Evolutionary conservation across 192 early-diverging fungal species (phyloP).

Genomic region (Funneliformis geosporum): DNA sequence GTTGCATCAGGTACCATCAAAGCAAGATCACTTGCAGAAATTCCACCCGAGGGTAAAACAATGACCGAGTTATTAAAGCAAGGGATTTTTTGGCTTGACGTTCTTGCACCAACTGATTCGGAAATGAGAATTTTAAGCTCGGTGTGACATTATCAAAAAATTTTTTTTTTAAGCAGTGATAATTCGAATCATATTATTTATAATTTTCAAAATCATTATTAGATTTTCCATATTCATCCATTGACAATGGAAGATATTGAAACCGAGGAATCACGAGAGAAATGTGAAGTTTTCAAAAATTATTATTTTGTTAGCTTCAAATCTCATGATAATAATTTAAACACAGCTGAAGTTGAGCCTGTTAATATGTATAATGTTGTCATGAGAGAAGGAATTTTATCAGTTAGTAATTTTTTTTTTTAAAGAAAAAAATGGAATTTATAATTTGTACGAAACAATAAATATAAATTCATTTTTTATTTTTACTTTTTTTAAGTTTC

Average conservation of each 20-base stretch:
- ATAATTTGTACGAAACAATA: background rate
- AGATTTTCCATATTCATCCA: conserved; percentile 74
- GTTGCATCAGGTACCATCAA: conserved; percentile 37
- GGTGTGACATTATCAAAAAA: conserved; percentile 45
- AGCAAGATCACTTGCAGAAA: conserved; percentile 36
- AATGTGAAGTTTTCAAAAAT: conserved; percentile 83
- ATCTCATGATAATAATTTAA: conserved; percentile 64
- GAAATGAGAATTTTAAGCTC: conserved; percentile 62
- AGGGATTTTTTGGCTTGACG: conserved; percentile 77
- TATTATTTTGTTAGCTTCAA: conserved; percentile 94
- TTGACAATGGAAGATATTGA: conserved; percentile 87
- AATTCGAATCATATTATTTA: background rate
- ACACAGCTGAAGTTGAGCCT: conserved; percentile 63
- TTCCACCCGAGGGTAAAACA: conserved; percentile 32
- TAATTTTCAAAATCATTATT: background rate
- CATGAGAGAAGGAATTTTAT: conserved; percentile 70
- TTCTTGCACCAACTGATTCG: conserved; percentile 49
- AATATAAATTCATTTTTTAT: background rate
- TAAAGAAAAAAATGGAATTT: background rate
- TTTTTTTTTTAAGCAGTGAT: background rate
- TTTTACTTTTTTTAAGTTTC: conserved; percentile 61
- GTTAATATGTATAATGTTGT: conserved; percentile 69
- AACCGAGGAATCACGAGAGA: conserved; percentile 85
- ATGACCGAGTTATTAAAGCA: conserved; percentile 44
- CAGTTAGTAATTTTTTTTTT: conserved; percentile 40